These are phyloP conservation scores for Mycena capillaripes DNA, from an alignment of 768 basidiomycete species.

Conservation along the genomic window DNA sequence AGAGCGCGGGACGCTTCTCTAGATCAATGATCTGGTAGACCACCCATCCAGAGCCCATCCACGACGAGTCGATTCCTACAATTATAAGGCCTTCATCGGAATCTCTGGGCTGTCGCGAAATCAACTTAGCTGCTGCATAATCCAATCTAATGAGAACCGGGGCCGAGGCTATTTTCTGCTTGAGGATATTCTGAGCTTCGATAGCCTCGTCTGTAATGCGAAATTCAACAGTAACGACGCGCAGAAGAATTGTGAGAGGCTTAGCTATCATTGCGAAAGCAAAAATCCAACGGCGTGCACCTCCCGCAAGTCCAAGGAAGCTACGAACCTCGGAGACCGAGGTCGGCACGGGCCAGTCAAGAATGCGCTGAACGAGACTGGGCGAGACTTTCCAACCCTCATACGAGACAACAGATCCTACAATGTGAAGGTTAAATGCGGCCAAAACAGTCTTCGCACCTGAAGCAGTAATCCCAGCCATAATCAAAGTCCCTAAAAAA, in stretches of 20 bases:
- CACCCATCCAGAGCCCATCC: conserved; percentile 50
- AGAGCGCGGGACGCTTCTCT: conserved; percentile 42
- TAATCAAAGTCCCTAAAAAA: conserved; percentile 38
- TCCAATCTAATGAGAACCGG: conserved; percentile 51
- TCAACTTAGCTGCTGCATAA: conserved; percentile 38
- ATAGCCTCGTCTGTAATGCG: conserved; percentile 38
- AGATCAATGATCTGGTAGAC: conserved; percentile 46
- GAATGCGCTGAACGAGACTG: conserved; percentile 40
- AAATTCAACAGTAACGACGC: conserved; percentile 39
- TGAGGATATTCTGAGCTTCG: conserved; percentile 45
- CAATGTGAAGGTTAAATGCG: conserved; percentile 39
- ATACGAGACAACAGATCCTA: conserved; percentile 43
- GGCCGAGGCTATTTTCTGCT: conserved; percentile 33
- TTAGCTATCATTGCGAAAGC: conserved; percentile 41
- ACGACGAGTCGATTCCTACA: conserved; percentile 50
- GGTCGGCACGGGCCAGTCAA: conserved; percentile 42
- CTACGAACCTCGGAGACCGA: conserved; percentile 38
- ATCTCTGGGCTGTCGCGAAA: conserved; percentile 15
- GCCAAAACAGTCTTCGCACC: conserved; percentile 46
- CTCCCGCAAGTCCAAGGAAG: conserved; percentile 44
- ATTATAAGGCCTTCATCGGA: conserved; percentile 44
- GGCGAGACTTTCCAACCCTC: conserved; percentile 49
- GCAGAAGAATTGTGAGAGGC: conserved; percentile 40
- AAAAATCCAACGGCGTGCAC: conserved; percentile 40
- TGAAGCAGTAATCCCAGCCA: conserved; percentile 49